Evolutionary conservation across 805 yeast species (phyloP).

Genomic region (Jamesozyma hellenica): DNA sequence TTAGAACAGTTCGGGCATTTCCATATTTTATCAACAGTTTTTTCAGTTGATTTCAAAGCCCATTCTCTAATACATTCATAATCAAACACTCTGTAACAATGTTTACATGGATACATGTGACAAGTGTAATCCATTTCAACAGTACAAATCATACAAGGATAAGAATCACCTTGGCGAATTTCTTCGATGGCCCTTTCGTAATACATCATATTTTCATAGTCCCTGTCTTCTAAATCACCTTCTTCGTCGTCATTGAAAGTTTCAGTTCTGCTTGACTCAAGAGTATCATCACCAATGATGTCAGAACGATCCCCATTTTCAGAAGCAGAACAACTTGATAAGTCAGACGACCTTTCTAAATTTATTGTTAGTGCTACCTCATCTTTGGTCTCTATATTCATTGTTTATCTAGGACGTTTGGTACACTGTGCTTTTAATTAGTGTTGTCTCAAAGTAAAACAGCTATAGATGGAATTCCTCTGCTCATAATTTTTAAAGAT

Average conservation of each 20-base stretch:
- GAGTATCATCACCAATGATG: neutral
- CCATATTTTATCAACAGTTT: slow-evolving; percentile 55
- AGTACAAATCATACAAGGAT: slow-evolving; percentile 82
- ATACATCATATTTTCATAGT: slow-evolving; percentile 21
- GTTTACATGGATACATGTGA: slow-evolving; percentile 66
- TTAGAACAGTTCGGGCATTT: slow-evolving; percentile 67
- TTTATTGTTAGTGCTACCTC: too few species aligned
- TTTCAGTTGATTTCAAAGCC: slow-evolving; percentile 69
- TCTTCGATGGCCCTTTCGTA: slow-evolving; percentile 27
- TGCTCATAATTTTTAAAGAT: too few species aligned
- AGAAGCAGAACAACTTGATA: too few species aligned
- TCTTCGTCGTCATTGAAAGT: slow-evolving; percentile 2
- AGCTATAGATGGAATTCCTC: too few species aligned
- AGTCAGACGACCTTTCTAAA: too few species aligned
- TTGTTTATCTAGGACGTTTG: too few species aligned
- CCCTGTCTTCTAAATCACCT: slow-evolving; percentile 3
- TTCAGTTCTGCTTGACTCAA: neutral
- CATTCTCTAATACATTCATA: slow-evolving; percentile 76
- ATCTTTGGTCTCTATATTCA: too few species aligned
- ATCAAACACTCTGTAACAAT: slow-evolving; percentile 79
- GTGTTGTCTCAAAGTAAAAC: too few species aligned
- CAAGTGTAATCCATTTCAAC: slow-evolving; percentile 62
- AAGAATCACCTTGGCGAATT: slow-evolving; percentile 43
- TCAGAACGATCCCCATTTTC: too few species aligned
- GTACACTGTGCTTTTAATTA: too few species aligned